Base-by-base conservation (phyloP, 352 stramenopile genomes). In the Pythium coloratum region DNA sequence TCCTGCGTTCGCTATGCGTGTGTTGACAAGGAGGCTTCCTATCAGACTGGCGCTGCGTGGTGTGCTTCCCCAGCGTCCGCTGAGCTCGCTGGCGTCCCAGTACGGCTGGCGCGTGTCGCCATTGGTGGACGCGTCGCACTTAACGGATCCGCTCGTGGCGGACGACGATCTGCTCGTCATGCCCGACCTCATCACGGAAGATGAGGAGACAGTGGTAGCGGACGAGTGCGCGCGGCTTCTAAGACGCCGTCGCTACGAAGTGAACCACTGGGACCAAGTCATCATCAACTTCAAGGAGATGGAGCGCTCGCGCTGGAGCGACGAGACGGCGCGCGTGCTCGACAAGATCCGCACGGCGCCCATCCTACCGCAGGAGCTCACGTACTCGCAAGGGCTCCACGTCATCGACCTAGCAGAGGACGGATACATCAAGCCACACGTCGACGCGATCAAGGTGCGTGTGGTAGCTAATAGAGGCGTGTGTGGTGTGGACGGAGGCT, bases 201-300 rank as follows among this genome's bases (percentile, higher is more conserved):
- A 94, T 30, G 85, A 95, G 57, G 87, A 95, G 72, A 59, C 53
- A 6, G 58, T 91, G 7, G 58, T 95, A 47, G 78, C 86, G 8
- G 83, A 95, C 50, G 87, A 95, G 71, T 91, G 82, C 57, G 72
- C 75, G 36, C 64, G 67, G 51, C 73, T 91, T 32, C 71, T 95
- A n/a, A 76, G 71, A 24, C 82, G 86, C 36, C 78, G 87, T n/a
- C 83, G 84, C 46, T 93, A 91, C 62, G 85, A 95, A 42, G 76
- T 87, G 44, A 76, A 89, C 53, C 87, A 95, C 64, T 95, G 87
- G 87, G 87, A 95, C 75, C 77, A 88, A 38, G 84, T 88, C 33
- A 95, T 95, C 62, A 66, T 95, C 73, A 93, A 95, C 60, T 95
- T 91, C 65, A 94, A 94, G 64, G 87, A 95, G 75, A 95, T 94